Evolutionary conservation across 176 grass and related monocot species (phyloP), one percentile per base, ranked within the genome.

Genomic region (Musa schizocarpa): DNA sequence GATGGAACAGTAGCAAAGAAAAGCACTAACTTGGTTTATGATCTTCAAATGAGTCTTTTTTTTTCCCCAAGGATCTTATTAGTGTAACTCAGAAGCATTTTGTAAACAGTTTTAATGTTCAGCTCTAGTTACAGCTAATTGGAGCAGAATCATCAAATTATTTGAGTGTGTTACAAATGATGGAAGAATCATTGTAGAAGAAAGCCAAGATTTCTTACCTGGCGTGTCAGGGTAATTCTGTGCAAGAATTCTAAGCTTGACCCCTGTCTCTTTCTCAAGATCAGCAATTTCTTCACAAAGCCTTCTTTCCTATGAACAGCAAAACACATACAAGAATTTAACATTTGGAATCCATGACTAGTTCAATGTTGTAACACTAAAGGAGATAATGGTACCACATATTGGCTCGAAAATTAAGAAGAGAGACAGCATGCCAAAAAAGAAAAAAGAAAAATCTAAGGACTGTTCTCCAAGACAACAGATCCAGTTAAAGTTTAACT

Each of bases 161-260:
- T 65, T 65, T 26, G 22, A 65, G 24, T 13, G 2, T 26, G 63
- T 26, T 27, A 9, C 24, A 13, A 4, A 61, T 0, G 7, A 65
- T 2, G 12, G 1, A n/a, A 69, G 43, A 19, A 2, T 69, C 19
- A 5, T 50, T 50, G 67, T 69, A 50, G 14, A 69, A 50, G 17
- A 9, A 50, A 3, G 17, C 9, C 16, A 20, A 70, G 50, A 89
- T 67, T 23, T 59, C n/a, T 74, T 68, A 97, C 93, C 93, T 76
- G 93, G 93, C 48, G 93, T 97, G 53, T 88, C 87, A 54, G 93
- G 93, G 78, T 90, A 97, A 74, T 97, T 97, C 79, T 97, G 93
- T 81, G 90, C 90, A 69, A 97, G 93, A 66, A 97, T 85, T 82
- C 93, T 88, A 77, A 97, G 68, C 66, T 97, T 97, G 74, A 86